A percentile compares a stretch with the other conserved stretches of the same genome.
Evolutionary conservation across 768 basidiomycete genomes (phyloP).

Genomic region (Postia placenta): DNA sequence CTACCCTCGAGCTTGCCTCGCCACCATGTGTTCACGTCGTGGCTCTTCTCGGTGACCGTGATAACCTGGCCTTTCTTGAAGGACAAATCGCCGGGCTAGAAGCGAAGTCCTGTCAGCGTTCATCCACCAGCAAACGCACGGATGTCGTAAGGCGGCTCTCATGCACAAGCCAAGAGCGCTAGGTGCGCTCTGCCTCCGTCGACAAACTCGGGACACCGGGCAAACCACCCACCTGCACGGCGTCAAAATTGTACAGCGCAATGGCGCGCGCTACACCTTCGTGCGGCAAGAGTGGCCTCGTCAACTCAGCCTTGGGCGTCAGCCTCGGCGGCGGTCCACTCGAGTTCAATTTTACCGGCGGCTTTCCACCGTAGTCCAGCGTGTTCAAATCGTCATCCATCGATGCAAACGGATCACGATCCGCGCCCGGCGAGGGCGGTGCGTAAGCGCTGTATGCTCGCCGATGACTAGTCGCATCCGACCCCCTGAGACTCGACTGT

Average conservation of each 20-base stretch:
- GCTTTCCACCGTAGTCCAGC: slow-evolving; percentile 5
- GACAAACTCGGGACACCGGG: background rate
- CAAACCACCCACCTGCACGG: slow-evolving; percentile 50
- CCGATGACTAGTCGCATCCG: slow-evolving; percentile 25
- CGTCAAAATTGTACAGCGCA: slow-evolving; percentile 68
- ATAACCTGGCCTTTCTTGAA: slow-evolving; percentile 77
- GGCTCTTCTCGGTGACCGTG: slow-evolving; percentile 58
- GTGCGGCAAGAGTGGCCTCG: slow-evolving; percentile 39
- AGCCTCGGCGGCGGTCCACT: slow-evolving; percentile 28
- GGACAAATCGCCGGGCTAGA: slow-evolving; percentile 64
- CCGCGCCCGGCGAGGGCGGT: slow-evolving; percentile 10
- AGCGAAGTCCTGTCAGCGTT: slow-evolving; percentile 4
- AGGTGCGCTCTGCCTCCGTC: background rate
- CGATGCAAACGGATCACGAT: slow-evolving; percentile 18
- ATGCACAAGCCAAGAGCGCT: background rate
- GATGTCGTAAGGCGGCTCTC: background rate
- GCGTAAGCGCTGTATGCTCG: slow-evolving; percentile 29
- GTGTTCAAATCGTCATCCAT: slow-evolving; percentile 9
- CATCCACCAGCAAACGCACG: background rate
- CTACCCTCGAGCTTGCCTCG: slow-evolving; percentile 56
- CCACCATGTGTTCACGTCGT: slow-evolving; percentile 81
- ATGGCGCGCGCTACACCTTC: slow-evolving; percentile 70
- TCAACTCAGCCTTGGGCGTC: slow-evolving; percentile 44
- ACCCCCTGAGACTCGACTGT: slow-evolving; percentile 21
- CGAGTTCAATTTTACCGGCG: slow-evolving; percentile 5